Conservation (phyloP, 768 basidiomycete species). For the Tubosaeta sp. region DNA sequence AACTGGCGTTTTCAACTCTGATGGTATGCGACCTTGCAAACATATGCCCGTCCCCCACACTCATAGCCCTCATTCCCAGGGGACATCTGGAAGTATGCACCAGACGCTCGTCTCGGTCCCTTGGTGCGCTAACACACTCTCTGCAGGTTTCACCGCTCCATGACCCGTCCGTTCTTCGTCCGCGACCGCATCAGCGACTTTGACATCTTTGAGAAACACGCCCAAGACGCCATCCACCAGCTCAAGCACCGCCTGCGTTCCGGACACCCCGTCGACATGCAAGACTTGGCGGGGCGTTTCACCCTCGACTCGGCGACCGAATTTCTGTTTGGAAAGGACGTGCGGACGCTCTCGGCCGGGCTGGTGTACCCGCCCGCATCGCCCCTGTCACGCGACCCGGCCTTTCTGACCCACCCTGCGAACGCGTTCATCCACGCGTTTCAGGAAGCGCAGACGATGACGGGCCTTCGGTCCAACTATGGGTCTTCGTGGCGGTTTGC, state of each 20-base stretch:
- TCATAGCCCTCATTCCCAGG: conserved; percentile 12
- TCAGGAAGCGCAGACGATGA: conserved; percentile 31
- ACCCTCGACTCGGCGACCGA: conserved; percentile 57
- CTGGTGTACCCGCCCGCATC: conserved; percentile 31
- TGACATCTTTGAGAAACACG: conserved; percentile 37
- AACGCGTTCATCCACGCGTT: conserved; percentile 40
- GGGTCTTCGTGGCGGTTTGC: conserved; percentile 42
- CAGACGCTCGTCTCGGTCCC: neutral
- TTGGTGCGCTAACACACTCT: neutral
- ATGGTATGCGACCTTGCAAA: conserved; percentile 21
- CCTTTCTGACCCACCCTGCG: conserved; percentile 27
- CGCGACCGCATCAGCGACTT: conserved; percentile 38
- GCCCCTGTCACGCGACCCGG: conserved; percentile 19
- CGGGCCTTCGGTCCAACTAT: conserved; percentile 31
- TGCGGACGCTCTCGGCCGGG: conserved; percentile 35
- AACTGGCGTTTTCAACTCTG: conserved; percentile 40
- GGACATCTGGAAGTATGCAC: conserved; percentile 37
- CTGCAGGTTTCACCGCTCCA: conserved; percentile 37
- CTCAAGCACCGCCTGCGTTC: conserved; percentile 30
- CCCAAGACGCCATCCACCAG: conserved; percentile 30
- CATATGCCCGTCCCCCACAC: neutral
- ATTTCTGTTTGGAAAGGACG: conserved; percentile 48
- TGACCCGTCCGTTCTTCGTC: conserved; percentile 42
- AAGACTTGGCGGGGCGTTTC: conserved; percentile 42
- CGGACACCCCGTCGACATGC: conserved; percentile 40